Base-by-base conservation (phyloP, 257 asterid species). In the Capsicum rhomboideum region DNA sequence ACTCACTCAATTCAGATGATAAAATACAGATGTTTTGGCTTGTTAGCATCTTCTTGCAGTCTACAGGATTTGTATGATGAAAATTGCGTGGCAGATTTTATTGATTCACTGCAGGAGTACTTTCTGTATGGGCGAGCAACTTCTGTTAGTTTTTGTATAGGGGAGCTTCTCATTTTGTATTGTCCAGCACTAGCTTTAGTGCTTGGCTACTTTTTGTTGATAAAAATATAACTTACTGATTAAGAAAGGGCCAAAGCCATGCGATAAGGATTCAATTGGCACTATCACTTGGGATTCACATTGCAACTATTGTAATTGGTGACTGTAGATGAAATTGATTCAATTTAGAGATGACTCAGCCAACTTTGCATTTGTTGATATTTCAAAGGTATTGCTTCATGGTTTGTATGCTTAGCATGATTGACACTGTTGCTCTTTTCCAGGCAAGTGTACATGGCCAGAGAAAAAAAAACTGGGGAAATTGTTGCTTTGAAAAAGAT, bases 361-460 rank as follows among this genome's bases (percentile, higher is more conserved):
- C 40, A 74, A 23, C 58, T 21, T 21, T 44, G 8, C 80, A 23
- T 74, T 44, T 74, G 37, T 44, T 74, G 21, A 74, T 74, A 44
- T 74, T 44, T 74, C 81, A 75, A 23, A 12, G 34, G 21, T 68
- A 68, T 74, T 74, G 80, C 56, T 74, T 82, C 80, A 82, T 44
- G 44, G 18, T 58, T 63, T 64, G 71, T 61, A 34, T 82, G 54
- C 34, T 20, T 58, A 61, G 84, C 67, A 13, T 56, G 87, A 31
- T 82, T 56, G 42, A 8, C 34, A 56, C 46, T 82, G 53, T 75
- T 82, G 20, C 61, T 82, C 49, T 77, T 85, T 77, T 31, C 61
- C 95, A 96, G 99, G 86, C 99, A 94, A 90, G 99, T 96, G 9
- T 94, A 89, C 88, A 94, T 92, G 97, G 99, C 98, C 67, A 93